Percentiles rank a stretch among this genome's conserved stretches.
These are phyloP conservation scores for Candida freyschussii DNA, from an alignment of 1,139 yeast species.

Conservation along the genomic window DNA sequence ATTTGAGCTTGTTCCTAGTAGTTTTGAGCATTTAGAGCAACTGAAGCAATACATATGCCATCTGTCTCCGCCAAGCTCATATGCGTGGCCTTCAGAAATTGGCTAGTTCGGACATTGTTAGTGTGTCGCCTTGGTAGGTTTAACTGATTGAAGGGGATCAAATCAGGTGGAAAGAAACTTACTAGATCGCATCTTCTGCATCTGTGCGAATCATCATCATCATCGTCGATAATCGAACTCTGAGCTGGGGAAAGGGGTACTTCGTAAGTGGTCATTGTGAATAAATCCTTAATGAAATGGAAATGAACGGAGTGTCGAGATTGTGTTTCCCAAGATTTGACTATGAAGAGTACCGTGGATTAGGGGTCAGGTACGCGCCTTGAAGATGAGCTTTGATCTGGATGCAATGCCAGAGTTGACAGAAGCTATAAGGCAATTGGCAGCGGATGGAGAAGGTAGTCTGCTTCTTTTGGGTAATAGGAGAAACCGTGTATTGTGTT, in stretches of 20 bases:
- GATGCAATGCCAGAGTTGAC: too few species aligned
- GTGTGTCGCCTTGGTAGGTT: too few species aligned
- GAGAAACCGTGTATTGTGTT: too few species aligned
- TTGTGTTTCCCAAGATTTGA: too few species aligned
- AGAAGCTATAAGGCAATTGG: too few species aligned
- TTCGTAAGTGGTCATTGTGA: slow-evolving; percentile 9
- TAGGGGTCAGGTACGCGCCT: too few species aligned
- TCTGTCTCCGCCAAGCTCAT: slow-evolving; percentile 81
- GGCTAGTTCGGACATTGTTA: slow-evolving; percentile 25
- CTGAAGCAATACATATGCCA: slow-evolving; percentile 95
- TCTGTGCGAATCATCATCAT: slow-evolving; percentile 19
- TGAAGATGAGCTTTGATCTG: too few species aligned
- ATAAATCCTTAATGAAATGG: too few species aligned
- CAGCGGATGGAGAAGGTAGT: too few species aligned
- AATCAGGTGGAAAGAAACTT: slow-evolving; percentile 1
- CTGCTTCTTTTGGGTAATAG: too few species aligned
- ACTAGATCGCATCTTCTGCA: slow-evolving; percentile 25
- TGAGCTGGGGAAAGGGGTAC: slow-evolving; percentile 8
- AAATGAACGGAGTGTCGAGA: too few species aligned
- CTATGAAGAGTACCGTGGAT: too few species aligned
- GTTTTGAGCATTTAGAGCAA: slow-evolving; percentile 76
- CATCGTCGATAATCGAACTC: slow-evolving; percentile 10
- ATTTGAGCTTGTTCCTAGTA: slow-evolving; percentile 82
- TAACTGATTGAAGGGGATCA: neutral
- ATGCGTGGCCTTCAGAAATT: slow-evolving; percentile 73